Base-by-base conservation (phyloP, 139 green algal genomes). In the Micractinium conductrix region DNA sequence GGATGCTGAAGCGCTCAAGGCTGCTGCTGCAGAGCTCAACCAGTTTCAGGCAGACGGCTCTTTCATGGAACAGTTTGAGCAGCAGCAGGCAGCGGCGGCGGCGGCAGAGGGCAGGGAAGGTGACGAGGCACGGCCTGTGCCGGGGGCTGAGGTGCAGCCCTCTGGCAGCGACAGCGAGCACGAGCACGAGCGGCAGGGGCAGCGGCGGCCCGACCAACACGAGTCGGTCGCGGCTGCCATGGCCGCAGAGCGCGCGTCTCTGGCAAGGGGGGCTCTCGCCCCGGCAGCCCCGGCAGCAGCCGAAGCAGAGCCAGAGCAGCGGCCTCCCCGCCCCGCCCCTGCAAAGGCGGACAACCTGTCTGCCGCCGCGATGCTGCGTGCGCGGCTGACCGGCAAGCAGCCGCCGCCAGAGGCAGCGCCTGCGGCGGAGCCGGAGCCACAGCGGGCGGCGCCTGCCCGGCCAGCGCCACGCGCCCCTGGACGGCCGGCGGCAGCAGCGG, bases 31-130 rank as follows among this genome's bases (percentile, higher is more conserved):
- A 1, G 80, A 84, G 50, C 83, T 97, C 26, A 97, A 98, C 86
- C 58, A 60, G 9, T 96, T 95, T 30, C 16, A 43, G 2, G 85
- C 84, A 43, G 95, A 97, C 79, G 94, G 95, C 43, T 92, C 84
- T 42, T 97, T 97, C 87, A 82, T 96, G 86, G 84, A 94, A 7
- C 76, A 79, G 4, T 35, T 30, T 30, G 40, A 80, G 80, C 48
- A 72, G 45, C 43, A 69, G 84, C 40, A 50, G 71, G 76, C 12
- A 37, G 78, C 24, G 63, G 44, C 4, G 45, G 65, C 16, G 67
- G 76, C 84, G 80, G 44, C 65, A 19, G 53, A 73, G 71, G 48
- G 71, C 48, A 48, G 48, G 43, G 74, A 72, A 78, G 79, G 75
- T n/a, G 76, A 72, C 70, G 76, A 85, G 71, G 60, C 82, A 30